Evolutionary conservation across 768 basidiomycete species (phyloP), one percentile per base, ranked within the genome.

Genomic region (Rickenella mellea): DNA sequence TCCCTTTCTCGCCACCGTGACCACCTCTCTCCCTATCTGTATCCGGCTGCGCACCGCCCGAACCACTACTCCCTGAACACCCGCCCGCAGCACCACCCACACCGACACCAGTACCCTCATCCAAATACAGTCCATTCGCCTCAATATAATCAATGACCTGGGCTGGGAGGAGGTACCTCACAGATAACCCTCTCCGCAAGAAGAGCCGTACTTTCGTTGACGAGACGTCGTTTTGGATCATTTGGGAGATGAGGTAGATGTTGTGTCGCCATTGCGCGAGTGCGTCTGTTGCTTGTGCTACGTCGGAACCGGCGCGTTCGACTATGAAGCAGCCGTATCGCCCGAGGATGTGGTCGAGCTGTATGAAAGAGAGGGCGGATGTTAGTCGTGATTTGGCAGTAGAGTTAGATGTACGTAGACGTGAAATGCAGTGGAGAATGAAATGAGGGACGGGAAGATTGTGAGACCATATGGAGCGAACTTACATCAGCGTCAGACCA

Each of bases 201-300:
- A 88, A 85, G 24, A 87, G 59, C 26, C 84, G 80, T 15, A 67
- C 90, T 70, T 96, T 97, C 17, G 93, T 96, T 50, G 87, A 91
- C 6, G 90, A 93, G 33, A 97, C 92, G 57, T 97, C 92, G 57
- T 97, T 97, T 65, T 94, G 91, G 50, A 97, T 94, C 42, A 94
- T 73, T 60, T 96, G 92, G 42, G 86, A 83, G 53, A 96, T 83
- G 46, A 98, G 77, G 55, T 90, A 80, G 46, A 94, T 91, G 56
- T 91, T 93, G 57, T 76, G 70, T 47, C 80, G 78, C 82, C 77
- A 83, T 47, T 72, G 75, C 46, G 80, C 81, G 57, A 87, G 69
- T 55, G 63, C 74, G 51, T 85, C 83, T 25, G 76, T 81, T 9
- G 83, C 83, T 56, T 84, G 83, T 44, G 83, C 82, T 73, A 96